Evolutionary conservation across 345 rosid species (phyloP), one percentile per base, ranked within the genome.

Genomic region (Lumnitzera littorea): DNA sequence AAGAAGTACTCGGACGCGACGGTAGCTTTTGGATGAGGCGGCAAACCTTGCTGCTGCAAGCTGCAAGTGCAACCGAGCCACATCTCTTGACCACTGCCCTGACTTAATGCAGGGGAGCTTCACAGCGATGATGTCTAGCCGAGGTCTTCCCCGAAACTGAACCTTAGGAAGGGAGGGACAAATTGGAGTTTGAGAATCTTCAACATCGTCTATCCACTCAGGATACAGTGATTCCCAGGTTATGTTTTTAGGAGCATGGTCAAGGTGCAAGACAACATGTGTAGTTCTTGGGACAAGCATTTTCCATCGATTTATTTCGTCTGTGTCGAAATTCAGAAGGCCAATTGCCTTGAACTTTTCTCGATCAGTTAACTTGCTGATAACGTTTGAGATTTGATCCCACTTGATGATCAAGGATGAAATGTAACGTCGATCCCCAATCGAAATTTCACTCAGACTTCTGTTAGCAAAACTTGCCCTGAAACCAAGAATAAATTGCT

Each of bases 51-150:
- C 66, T 9, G 66, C 66, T 36, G 56, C 57, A 2, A 62, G 59
- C 51, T 62, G 66, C 58, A 62, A 46, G 58, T 62, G 66, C 43
- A 62, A 24, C 51, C 66, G 57, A 20, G 66, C 51, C 58, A 62
- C 57, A n/a, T 62, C 58, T 27, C 57, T 43, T 5, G 50, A 43
- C 58, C 66, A 62, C 58, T 48, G 46, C 13, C 66, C 46, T 4
- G 15, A 53, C 43, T 53, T 51, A 24, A 20, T 14, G 43, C 66
- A 53, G 7, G 66, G 66, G 13, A 62, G 66, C 58, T 62, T 62
- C 31, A 53, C 46, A 0, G 66, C 66, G 0, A 62, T 43, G 36
- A 62, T 57, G 46, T 46, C 51, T 0, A 53, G 0, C 7, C 41
- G 48, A 31, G 52, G 63, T 10, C 48, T 25, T 11, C 66, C 58